Percentiles rank a stretch among this genome's conserved stretches.
These are phyloP conservation scores for Chimonanthus praecox DNA, from an alignment of 164 flowering plant genomes.

Conservation along the genomic window DNA sequence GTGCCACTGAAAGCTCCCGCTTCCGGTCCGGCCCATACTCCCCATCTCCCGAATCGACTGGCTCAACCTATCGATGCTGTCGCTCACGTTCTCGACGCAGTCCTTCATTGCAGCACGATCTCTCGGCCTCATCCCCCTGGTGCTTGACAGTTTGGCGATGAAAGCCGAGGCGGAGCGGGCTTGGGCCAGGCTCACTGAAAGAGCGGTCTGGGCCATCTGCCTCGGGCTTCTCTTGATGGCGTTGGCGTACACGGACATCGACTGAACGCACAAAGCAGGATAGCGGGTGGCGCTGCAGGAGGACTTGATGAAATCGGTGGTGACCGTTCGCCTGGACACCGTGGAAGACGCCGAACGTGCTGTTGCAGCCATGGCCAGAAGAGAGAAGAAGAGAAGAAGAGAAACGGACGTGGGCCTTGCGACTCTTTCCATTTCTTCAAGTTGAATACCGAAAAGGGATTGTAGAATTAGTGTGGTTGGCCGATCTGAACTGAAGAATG, in stretches of 20 bases:
- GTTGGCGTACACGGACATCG: slow-evolving; percentile 17
- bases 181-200: slow-evolving; percentile 18
- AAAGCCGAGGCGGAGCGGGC: slow-evolving; percentile 16
- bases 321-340: neutral
- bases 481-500: no score
- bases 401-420: neutral
- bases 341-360: slow-evolving; percentile 2
- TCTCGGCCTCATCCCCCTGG: slow-evolving; percentile 9
- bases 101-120: slow-evolving; percentile 23
- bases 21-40: slow-evolving; percentile 5
- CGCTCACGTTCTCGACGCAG: slow-evolving; percentile 30
- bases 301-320: slow-evolving; percentile 21
- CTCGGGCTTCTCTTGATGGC: slow-evolving; percentile 21
- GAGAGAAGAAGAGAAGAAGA: neutral
- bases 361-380: neutral
- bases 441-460: neutral
- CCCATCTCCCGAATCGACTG: slow-evolving; percentile 24
- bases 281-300: slow-evolving; percentile 25
- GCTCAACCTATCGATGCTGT: slow-evolving; percentile 25
- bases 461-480: no score
- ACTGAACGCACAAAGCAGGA: slow-evolving; percentile 22
- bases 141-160: slow-evolving; percentile 13
- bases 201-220: slow-evolving; percentile 25
- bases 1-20: slow-evolving; percentile 24
- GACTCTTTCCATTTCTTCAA: neutral